Evolutionary conservation across 2,329 filamentous ascomycete species (phyloP), one percentile per base, ranked within the genome.

Genomic region (Tolypocladium tundrense): DNA sequence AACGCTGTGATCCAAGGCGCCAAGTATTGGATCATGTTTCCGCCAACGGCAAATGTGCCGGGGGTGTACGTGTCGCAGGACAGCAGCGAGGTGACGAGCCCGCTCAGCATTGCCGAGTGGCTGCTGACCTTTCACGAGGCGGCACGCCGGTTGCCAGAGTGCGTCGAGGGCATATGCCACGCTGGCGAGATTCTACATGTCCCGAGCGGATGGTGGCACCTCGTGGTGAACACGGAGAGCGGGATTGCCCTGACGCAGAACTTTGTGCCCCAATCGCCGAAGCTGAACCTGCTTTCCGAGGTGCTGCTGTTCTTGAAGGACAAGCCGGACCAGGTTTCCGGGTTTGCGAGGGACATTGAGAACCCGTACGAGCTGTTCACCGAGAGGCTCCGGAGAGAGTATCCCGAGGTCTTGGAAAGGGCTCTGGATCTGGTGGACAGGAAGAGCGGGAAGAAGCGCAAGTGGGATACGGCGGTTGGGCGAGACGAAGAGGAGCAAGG

Each of bases 11-110:
- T 97, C 35, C 85, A 88, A 59, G 94, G 93, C 6, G 84, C 87
- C 40, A 97, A 97, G 69, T 97, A 97, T 77, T 97, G 94, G 93
- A 93, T 97, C 71, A 95, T 97, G 91, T 97, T 97, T 68, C 91
- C 91, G 0, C 88, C 89, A 0, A 84, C 84, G 0, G 82, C 85
- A 0, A 79, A 86, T 4, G 91, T 94, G 8, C 93, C 93, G 0
- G 93, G 93, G 4, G 92, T 97, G 42, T 96, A 88, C 65, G 90
- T 97, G 48, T 95, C 90, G 5, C 80, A 86, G 43, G 94, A 97
- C 68, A 88, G 90, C 68, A 92, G 90, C 68, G 93, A 97, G 73
- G 92, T 97, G 55, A 97, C 93, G 0, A 91, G 88, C 56, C 94
- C 93, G 1, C 81, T 97, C 13, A 96, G 90, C 73, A 97, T 97